These are phyloP conservation scores for Solanum paucissectum DNA, from an alignment of 257 asterid genomes.

Conservation along the genomic window DNA sequence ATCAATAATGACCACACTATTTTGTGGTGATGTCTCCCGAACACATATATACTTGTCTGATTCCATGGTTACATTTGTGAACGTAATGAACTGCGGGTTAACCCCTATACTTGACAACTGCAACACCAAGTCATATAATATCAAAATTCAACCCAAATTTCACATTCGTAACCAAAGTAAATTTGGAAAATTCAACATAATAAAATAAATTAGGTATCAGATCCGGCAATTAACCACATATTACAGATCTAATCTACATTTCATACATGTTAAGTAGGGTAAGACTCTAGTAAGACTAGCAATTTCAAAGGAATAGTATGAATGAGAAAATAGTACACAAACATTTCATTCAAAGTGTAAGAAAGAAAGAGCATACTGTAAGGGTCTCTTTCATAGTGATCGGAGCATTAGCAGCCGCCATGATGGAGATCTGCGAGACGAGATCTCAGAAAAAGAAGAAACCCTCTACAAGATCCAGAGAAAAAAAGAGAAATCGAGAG, in stretches of 20 bases:
- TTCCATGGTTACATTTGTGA: conserved; percentile 96
- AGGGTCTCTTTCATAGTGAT: conserved; percentile 83
- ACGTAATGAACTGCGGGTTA: conserved; percentile 82
- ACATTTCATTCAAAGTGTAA: not conserved
- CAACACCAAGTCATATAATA: conserved; percentile 26
- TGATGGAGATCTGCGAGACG: conserved; percentile 27
- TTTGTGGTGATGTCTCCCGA: conserved; percentile 96
- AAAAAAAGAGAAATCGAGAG: not conserved
- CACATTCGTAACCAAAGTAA: not conserved
- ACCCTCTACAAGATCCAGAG: conserved; percentile 17
- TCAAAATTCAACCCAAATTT: conserved; percentile 8
- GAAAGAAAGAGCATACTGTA: not conserved
- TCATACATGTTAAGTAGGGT: not conserved
- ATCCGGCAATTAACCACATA: conserved; percentile 23
- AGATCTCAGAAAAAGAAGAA: conserved; percentile 33
- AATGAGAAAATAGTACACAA: not conserved
- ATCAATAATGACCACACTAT: conserved; percentile 86
- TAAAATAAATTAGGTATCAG: conserved; percentile 3
- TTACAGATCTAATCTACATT: not conserved
- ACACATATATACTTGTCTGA: conserved; percentile 96
- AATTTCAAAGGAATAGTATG: not conserved
- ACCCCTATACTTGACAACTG: conserved; percentile 96
- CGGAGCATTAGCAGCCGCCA: conserved; percentile 99
- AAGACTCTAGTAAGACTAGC: not conserved
- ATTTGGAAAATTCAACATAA: not conserved